Percentiles rank a stretch among this genome's conserved stretches.
These are phyloP conservation scores for Taphrina pruni DNA, from an alignment of 1,139 yeast genomes.

Conservation along the genomic window DNA sequence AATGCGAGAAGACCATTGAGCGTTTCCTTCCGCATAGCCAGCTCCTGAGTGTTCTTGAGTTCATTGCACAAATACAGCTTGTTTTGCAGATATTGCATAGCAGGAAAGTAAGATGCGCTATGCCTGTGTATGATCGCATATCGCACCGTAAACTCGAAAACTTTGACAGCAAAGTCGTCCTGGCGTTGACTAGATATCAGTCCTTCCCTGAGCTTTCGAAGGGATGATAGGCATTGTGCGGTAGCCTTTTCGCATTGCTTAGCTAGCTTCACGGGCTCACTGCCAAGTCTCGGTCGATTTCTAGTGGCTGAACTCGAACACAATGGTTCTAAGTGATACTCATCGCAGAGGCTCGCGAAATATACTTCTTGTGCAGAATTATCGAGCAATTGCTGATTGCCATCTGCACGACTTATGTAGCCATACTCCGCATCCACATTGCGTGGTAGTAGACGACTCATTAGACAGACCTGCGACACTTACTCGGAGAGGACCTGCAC, in stretches of 20 bases:
- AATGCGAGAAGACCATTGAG: conserved; percentile 8
- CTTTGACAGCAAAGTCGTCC: conserved; percentile 41
- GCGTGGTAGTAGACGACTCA: conserved; percentile 10
- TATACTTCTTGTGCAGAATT: conserved; percentile 43
- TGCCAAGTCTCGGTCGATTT: neutral
- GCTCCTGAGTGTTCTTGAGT: neutral
- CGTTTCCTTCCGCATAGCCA: neutral
- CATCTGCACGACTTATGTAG: conserved; percentile 46
- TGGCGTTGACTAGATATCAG: conserved; percentile 42
- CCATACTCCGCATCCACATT: conserved; percentile 42
- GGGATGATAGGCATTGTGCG: conserved; percentile 19
- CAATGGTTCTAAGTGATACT: conserved; percentile 10
- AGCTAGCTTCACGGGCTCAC: neutral
- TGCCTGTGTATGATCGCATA: conserved; percentile 47
- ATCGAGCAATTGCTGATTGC: conserved; percentile 42
- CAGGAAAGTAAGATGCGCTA: conserved; percentile 46
- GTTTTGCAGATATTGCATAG: conserved; percentile 45
- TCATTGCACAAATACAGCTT: conserved; percentile 41
- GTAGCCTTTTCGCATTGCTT: neutral
- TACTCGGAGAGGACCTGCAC: too few relatives aligned
- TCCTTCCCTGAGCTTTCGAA: conserved; percentile 46
- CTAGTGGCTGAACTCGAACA: neutral
- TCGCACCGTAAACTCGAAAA: conserved; percentile 45
- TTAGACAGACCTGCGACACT: neutral
- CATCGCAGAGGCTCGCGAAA: conserved; percentile 41